Base-by-base conservation (phyloP, 23 red algal genomes). In the Gracilaria gracilis region DNA sequence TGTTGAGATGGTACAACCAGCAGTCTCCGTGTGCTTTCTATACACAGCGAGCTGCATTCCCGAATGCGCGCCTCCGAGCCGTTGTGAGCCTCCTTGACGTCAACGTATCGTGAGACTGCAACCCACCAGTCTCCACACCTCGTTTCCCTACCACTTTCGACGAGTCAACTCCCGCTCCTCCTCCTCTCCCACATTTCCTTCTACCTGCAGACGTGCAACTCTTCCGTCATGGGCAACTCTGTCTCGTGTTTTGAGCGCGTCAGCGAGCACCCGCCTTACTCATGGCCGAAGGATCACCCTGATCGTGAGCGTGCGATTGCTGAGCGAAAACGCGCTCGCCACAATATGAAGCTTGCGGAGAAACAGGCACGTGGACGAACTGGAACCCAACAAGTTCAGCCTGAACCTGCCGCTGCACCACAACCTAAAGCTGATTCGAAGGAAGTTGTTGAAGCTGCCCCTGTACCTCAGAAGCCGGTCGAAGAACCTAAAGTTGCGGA, bases 161-260 rank as follows among this genome's bases (percentile, higher is more conserved):
- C 9, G 9, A 19, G 7, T 46, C 42, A 46, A 46, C 4, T 4
- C 69, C 69, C 27, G 3, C 23, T 17, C 15, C 69, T 21, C 4
- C 3, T 36, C 69, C 27, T 25, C 23, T 17, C 15, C 69, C 5
- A 75, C 33, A 21, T 32, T 1, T 27, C 69, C 14, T 19, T 32
- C 69, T 4, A 19, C 19, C 69, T 4, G 16, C 69, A 1, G 37
- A 11, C 69, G 11, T 32, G 17, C 36, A 7, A 19, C 35, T 15
- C 1, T 36, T 27, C 69, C 55, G 77, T 23, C 48, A 87, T 87
- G 83, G 83, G 83, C 33, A 87, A 87, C 42, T 73, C 83, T 17
- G 15, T 87, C n/a, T 87, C 83, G 28, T 87, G 83, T 46, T 75
- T 87, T 40, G 83, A 87, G 42, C 83, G 57, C 27, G 83, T 87